Evolutionary conservation across 116 monocot species (phyloP).

Genomic region (Thalassia testudinum): DNA sequence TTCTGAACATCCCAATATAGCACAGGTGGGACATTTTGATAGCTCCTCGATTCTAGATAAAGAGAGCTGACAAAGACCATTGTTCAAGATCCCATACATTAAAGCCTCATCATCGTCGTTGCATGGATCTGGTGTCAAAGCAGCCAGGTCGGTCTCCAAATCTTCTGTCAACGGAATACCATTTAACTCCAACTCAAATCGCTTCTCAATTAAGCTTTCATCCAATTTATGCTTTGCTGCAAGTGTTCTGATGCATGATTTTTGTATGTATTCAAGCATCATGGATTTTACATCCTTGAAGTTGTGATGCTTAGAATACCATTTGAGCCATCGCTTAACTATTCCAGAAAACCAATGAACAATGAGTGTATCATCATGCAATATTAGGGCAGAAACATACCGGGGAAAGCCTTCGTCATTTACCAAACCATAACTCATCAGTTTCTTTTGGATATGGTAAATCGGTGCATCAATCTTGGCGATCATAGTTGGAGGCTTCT

Average conservation of each 20-base stretch:
- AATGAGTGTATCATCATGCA: slow-evolving; percentile 72
- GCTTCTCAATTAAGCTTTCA: slow-evolving; percentile 59
- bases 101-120: slow-evolving; percentile 42
- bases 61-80: slow-evolving; percentile 54
- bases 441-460: slow-evolving; percentile 26
- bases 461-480: slow-evolving; percentile 47
- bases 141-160: slow-evolving; percentile 21
- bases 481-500: neutral
- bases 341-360: slow-evolving; percentile 77
- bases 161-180: slow-evolving; percentile 38
- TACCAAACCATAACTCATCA: slow-evolving; percentile 61
- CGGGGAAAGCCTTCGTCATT: slow-evolving; percentile 47
- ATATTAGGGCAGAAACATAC: slow-evolving; percentile 38
- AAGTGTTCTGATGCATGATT: slow-evolving; percentile 73
- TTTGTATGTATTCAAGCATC: slow-evolving; percentile 35
- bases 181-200: slow-evolving; percentile 39
- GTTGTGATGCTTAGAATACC: slow-evolving; percentile 61
- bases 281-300: slow-evolving; percentile 49
- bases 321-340: slow-evolving; percentile 56
- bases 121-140: slow-evolving; percentile 2
- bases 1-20: slow-evolving; percentile 48
- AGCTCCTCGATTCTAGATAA: slow-evolving; percentile 42
- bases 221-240: slow-evolving; percentile 65
- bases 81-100: slow-evolving; percentile 46
- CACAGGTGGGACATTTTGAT: slow-evolving; percentile 29